phyloP scores from a whole-genome alignment of 257 asterid genomes.

The Nicotiana otophora region DNA sequence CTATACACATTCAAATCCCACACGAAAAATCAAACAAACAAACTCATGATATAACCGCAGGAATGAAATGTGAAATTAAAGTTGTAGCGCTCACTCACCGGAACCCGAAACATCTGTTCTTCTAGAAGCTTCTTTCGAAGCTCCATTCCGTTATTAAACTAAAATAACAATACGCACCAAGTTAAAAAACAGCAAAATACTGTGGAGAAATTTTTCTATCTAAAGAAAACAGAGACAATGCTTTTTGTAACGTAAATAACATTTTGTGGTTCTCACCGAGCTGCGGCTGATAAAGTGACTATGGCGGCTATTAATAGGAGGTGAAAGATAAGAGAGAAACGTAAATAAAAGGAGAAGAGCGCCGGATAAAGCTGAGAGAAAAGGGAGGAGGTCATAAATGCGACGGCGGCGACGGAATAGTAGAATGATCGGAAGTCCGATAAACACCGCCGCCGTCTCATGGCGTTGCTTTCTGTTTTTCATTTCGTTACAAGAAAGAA shows the following conservation, averaged over 20 bases:
- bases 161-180: not conserved
- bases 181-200: not conserved
- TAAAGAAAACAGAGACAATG: not conserved
- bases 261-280: conserved; percentile 10
- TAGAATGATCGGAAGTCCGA: conserved; percentile 30
- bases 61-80: not conserved
- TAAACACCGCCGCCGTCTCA: conserved; percentile 3
- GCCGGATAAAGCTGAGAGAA: conserved; percentile 35
- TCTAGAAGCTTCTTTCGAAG: conserved; percentile 26
- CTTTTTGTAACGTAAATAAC: not conserved
- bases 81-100: conserved; percentile 32
- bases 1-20: conserved; percentile 22
- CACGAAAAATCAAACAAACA: not conserved
- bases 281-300: conserved; percentile 15
- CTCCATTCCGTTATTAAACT: conserved; percentile 31
- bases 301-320: conserved; percentile 23
- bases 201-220: no score
- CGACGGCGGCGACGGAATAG: conserved; percentile 44
- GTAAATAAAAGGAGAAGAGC: conserved; percentile 37
- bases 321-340: conserved; percentile 19
- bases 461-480: conserved; percentile 35
- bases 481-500: not conserved
- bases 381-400: conserved; percentile 33
- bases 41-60: not conserved
- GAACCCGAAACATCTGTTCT: conserved; percentile 37